Evolutionary conservation across 192 early-diverging fungal genomes (phyloP).

Genomic region (Linnemannia hyalina): DNA sequence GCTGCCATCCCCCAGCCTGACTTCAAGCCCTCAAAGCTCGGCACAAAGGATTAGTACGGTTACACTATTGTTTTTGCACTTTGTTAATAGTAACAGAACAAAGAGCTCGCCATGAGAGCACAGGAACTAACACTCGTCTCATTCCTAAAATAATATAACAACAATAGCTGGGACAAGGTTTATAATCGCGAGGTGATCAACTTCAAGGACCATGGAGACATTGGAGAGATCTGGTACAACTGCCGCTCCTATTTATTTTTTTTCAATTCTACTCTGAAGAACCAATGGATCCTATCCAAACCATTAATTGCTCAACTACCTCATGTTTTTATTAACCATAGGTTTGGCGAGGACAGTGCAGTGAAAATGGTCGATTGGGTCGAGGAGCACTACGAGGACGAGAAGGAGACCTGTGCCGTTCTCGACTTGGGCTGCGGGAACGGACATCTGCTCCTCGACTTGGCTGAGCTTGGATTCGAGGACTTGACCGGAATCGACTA

Average conservation of each 20-base stretch:
- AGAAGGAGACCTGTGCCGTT: slow-evolving; percentile 58
- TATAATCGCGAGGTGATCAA: slow-evolving; percentile 86
- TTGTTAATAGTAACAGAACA: background rate
- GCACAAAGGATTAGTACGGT: slow-evolving; percentile 73
- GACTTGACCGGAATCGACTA: slow-evolving; percentile 90
- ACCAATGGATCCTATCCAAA: background rate
- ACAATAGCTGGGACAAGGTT: slow-evolving; percentile 82
- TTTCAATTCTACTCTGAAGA: background rate
- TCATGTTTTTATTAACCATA: slow-evolving; percentile 8
- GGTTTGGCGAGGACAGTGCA: slow-evolving; percentile 89
- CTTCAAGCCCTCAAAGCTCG: slow-evolving; percentile 68
- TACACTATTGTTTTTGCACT: background rate
- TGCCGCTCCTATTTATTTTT: background rate
- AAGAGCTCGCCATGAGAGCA: background rate
- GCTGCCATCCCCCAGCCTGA: slow-evolving; percentile 45
- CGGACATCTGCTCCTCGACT: slow-evolving; percentile 86
- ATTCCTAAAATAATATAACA: background rate
- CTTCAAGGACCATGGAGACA: slow-evolving; percentile 87
- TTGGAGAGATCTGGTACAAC: slow-evolving; percentile 88
- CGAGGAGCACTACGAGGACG: slow-evolving; percentile 47
- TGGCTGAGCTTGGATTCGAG: slow-evolving; percentile 78
- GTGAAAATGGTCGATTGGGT: slow-evolving; percentile 94
- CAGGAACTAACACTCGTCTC: background rate
- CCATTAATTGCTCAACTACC: background rate
- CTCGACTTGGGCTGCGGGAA: slow-evolving; percentile 95